Evolutionary conservation across 257 asterid genomes (phyloP).

Genomic region (Solanum medicagineum): DNA sequence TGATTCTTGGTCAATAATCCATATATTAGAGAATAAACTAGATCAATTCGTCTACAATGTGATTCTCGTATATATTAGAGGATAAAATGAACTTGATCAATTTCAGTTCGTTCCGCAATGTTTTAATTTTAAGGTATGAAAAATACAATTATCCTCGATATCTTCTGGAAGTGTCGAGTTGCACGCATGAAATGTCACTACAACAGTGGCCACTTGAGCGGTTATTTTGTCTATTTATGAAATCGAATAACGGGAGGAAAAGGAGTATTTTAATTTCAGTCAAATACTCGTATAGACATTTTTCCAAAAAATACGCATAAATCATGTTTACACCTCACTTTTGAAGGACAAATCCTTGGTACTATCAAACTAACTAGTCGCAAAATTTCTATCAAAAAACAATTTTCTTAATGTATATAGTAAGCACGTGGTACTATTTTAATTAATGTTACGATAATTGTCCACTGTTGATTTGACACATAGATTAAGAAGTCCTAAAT

Average conservation of each 20-base stretch:
- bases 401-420: not conserved
- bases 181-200: not conserved
- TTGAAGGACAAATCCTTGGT: not conserved
- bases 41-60: not conserved
- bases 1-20: not conserved
- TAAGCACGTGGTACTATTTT: not conserved
- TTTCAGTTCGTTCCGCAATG: not conserved
- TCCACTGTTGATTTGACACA: no score
- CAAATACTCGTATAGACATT: not conserved
- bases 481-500: no score
- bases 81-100: not conserved
- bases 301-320: not conserved
- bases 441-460: no score
- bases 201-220: not conserved
- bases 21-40: not conserved
- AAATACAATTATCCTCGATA: not conserved
- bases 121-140: not conserved
- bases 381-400: not conserved
- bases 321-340: not conserved
- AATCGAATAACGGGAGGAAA: no score
- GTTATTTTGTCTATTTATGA: not conserved
- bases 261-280: not conserved
- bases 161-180: not conserved
- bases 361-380: no score
- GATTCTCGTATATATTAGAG: not conserved